phyloP scores from a whole-genome alignment of 164 flowering plant species.

The Vitis rotundifolia region DNA sequence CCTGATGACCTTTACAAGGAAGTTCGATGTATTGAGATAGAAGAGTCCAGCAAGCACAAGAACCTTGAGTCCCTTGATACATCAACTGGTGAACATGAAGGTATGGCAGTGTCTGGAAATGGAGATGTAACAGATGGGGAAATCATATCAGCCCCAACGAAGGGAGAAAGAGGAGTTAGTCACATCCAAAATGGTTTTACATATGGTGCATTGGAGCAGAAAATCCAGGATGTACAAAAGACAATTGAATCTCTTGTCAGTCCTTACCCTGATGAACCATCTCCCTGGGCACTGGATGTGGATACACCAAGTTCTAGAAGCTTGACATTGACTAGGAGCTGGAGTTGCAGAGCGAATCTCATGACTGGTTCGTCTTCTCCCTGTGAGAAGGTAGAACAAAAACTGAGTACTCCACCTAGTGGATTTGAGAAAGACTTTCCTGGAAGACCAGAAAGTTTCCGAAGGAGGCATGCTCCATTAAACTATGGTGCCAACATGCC shows the following conservation, averaged over 20 bases:
- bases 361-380: slow-evolving; percentile 32
- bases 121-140: slow-evolving; percentile 11
- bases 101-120: slow-evolving; percentile 8
- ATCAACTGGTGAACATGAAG: slow-evolving; percentile 22
- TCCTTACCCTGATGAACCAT: slow-evolving; percentile 29
- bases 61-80: slow-evolving; percentile 16
- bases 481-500: slow-evolving; percentile 21
- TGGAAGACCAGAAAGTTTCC: slow-evolving; percentile 50
- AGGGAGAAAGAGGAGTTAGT: slow-evolving; percentile 14
- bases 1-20: slow-evolving; percentile 56
- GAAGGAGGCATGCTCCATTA: slow-evolving; percentile 29
- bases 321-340: slow-evolving; percentile 34
- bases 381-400: slow-evolving; percentile 26
- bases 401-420: slow-evolving; percentile 45
- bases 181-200: slow-evolving; percentile 23
- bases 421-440: slow-evolving; percentile 40
- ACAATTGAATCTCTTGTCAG: slow-evolving; percentile 39
- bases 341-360: slow-evolving; percentile 40
- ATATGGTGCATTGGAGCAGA: slow-evolving; percentile 31
- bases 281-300: slow-evolving; percentile 17
- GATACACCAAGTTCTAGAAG: slow-evolving; percentile 28
- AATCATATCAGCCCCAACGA: slow-evolving; percentile 9
- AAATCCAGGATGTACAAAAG: slow-evolving; percentile 31
- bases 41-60: slow-evolving; percentile 27
- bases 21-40: slow-evolving; percentile 60